These are phyloP conservation scores for Boletales sp. DNA, from an alignment of 768 basidiomycete genomes.

Conservation along the genomic window DNA sequence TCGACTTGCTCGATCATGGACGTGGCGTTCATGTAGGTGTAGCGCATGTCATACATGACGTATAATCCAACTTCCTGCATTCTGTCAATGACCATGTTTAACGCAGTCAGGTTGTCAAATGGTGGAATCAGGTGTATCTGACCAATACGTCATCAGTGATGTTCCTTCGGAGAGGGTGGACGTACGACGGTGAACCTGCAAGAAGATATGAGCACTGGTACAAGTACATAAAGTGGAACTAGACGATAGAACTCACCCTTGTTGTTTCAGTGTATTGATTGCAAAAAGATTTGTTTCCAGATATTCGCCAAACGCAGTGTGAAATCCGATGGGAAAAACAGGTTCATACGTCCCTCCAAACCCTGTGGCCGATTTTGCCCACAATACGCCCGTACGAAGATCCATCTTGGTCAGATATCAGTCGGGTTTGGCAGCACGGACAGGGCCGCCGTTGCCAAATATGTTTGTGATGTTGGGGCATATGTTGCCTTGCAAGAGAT, in stretches of 20 bases:
- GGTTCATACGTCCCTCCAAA: slow-evolving; percentile 46
- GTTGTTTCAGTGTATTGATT: slow-evolving; percentile 31
- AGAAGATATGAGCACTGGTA: background rate
- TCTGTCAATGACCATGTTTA: slow-evolving; percentile 57
- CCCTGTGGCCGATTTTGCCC: slow-evolving; percentile 52
- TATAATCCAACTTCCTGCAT: slow-evolving; percentile 69
- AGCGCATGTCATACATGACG: slow-evolving; percentile 83
- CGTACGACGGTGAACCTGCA: slow-evolving; percentile 31
- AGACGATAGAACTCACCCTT: slow-evolving; percentile 18
- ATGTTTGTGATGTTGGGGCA: slow-evolving; percentile 40
- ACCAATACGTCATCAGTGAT: background rate
- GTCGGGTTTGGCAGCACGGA: slow-evolving; percentile 48
- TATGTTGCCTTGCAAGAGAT: slow-evolving; percentile 26
- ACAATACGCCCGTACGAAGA: slow-evolving; percentile 51
- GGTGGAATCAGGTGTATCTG: slow-evolving; percentile 70
- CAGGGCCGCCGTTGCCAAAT: slow-evolving; percentile 41
- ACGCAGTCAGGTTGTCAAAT: slow-evolving; percentile 55
- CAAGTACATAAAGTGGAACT: background rate
- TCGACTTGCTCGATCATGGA: slow-evolving; percentile 68
- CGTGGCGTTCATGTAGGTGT: slow-evolving; percentile 61
- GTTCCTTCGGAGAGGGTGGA: background rate
- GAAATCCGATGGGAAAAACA: slow-evolving; percentile 45
- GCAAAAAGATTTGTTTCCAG: slow-evolving; percentile 17
- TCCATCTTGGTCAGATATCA: slow-evolving; percentile 62
- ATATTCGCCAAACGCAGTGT: slow-evolving; percentile 40